phyloP scores from a whole-genome alignment of 768 basidiomycete species.

The Paxillus ammoniavirescens region DNA sequence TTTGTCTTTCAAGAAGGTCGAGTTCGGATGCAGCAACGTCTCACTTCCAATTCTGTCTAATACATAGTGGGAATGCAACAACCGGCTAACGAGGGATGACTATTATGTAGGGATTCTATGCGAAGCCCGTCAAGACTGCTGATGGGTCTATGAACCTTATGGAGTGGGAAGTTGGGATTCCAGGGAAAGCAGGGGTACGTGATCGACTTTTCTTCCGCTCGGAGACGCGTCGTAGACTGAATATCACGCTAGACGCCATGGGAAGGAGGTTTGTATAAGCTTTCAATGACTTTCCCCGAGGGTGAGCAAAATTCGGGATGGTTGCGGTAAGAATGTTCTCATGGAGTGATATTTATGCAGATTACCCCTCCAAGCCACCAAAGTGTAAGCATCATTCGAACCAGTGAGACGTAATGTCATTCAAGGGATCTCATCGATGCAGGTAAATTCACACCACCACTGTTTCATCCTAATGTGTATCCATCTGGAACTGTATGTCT shows the following conservation, averaged over 20 bases:
- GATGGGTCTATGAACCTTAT: conserved; percentile 96
- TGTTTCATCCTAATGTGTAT: conserved; percentile 99
- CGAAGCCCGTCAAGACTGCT: conserved; percentile 83
- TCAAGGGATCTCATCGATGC: conserved; percentile 11
- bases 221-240: conserved; percentile 10
- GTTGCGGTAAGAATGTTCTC: background rate
- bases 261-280: conserved; percentile 95
- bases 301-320: conserved; percentile 44
- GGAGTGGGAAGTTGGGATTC: conserved; percentile 99
- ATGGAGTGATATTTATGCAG: conserved; percentile 38
- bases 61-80: background rate
- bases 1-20: background rate
- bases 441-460: conserved; percentile 96
- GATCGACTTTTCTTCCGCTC: conserved; percentile 1
- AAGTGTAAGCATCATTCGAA: conserved; percentile 61
- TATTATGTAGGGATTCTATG: conserved; percentile 84
- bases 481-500: conserved; percentile 98
- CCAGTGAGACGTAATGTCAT: background rate
- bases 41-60: background rate
- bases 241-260: conserved; percentile 73
- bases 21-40: background rate
- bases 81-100: conserved; percentile 2
- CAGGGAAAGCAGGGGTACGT: conserved; percentile 85
- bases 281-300: conserved; percentile 95
- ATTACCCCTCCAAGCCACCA: conserved; percentile 93